These are phyloP conservation scores for Aphanomyces cochlioides DNA, from an alignment of 352 stramenopile genomes.

Conservation along the genomic window DNA sequence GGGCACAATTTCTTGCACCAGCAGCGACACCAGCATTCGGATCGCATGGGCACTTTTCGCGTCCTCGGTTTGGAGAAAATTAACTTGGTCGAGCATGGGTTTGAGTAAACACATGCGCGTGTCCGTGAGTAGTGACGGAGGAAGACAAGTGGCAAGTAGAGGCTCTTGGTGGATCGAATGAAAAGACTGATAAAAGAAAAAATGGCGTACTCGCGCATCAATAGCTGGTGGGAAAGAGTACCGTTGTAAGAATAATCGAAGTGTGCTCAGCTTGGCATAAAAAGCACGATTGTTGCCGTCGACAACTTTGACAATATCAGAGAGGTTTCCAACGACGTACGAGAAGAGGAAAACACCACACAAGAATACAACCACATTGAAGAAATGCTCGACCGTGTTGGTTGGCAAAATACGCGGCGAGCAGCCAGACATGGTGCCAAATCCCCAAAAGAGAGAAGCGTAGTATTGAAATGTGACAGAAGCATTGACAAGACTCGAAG, in stretches of 20 bases:
- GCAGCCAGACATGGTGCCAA: slow-evolving; percentile 56
- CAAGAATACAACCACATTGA: slow-evolving; percentile 28
- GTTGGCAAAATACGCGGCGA: slow-evolving; percentile 41
- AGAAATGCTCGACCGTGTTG: slow-evolving; percentile 42
- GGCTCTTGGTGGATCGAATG: slow-evolving; percentile 72
- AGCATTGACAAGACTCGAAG: neutral
- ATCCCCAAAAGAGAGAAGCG: slow-evolving; percentile 46
- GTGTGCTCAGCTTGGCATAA: slow-evolving; percentile 49
- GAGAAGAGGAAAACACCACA: slow-evolving; percentile 48
- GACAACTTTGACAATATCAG: slow-evolving; percentile 53
- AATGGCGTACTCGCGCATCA: slow-evolving; percentile 59
- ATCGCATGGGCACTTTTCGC: slow-evolving; percentile 48
- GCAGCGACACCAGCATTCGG: slow-evolving; percentile 63
- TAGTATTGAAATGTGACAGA: slow-evolving; percentile 31
- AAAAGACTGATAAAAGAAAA: slow-evolving; percentile 60
- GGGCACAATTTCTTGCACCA: slow-evolving; percentile 56
- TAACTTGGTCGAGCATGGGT: slow-evolving; percentile 65
- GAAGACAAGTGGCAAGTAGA: slow-evolving; percentile 51
- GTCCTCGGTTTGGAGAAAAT: slow-evolving; percentile 49
- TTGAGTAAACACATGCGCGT: slow-evolving; percentile 62
- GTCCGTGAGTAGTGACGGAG: slow-evolving; percentile 61
- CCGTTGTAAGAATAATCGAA: slow-evolving; percentile 49
- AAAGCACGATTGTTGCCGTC: slow-evolving; percentile 54
- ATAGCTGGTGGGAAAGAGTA: slow-evolving; percentile 46
- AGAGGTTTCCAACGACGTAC: slow-evolving; percentile 57